Base-by-base conservation (phyloP, 2,329 filamentous ascomycete genomes). In the Keithomyces neogunnii region DNA sequence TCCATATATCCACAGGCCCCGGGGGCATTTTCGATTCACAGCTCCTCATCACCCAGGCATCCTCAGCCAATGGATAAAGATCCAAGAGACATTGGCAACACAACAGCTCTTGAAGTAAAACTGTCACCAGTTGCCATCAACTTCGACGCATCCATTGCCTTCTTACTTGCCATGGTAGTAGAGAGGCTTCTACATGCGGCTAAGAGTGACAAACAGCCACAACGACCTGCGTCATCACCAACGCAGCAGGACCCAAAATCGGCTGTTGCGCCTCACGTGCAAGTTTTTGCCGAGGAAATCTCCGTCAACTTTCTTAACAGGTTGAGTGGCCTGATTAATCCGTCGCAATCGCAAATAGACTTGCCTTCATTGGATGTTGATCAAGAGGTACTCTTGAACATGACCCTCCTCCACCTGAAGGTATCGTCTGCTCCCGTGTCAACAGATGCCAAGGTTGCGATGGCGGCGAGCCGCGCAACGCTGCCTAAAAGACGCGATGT, bases 91-190 rank as follows among this genome's bases (percentile, higher is more conserved):
- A 8, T 28, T 4, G 31, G 29, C 11, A 13, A 26, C 19, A 29
- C 36, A 30, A 44, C 26, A 36, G 44, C 46, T 13, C 56, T 82
- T 1, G 79, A 83, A 55, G 62, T 82, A 2, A 60, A 69, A 1
- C 53, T 82, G n/a, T 75, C 76, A 2, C 77, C 80, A 0, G 57
- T 81, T 11, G 72, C 71, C 30, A 55, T 81, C 19, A 70, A 71
- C n/a, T 78, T 80, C 45, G 80, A 83, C 58, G 70, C 76, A 4
- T 78, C 80, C 0, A 71, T 81, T 11, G 78, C 75, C 0, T 80
- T 81, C 52, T 62, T 82, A 1, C 62, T 82, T 3, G 71, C 72
- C 5, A 78, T 73, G 63, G 72, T 81, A 10, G 64, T 76, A 3
- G 69, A 71, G 1, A 75, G 73, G 52, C 65, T 83, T 4, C 57